These are phyloP conservation scores for Tieghemostelium lacteum DNA, from an alignment of 78 protist species.

Conservation along the genomic window DNA sequence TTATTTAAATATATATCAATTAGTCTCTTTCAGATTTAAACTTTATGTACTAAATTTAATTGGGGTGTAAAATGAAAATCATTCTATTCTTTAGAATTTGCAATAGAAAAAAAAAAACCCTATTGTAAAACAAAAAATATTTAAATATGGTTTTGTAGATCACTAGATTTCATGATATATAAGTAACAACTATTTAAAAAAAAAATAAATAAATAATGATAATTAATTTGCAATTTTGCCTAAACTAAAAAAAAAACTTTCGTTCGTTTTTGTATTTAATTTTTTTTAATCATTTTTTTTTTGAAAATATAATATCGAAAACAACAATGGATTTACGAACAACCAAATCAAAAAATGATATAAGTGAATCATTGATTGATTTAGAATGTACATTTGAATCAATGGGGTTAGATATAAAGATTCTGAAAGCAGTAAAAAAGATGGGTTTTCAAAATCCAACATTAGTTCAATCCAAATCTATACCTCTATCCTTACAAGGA, in stretches of 20 bases:
- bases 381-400: constrained; percentile 52
- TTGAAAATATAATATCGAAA: background rate
- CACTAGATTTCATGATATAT: too few relatives aligned
- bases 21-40: background rate
- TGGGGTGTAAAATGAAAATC: background rate
- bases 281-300: background rate
- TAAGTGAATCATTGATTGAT: constrained; percentile 60
- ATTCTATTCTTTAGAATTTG: background rate
- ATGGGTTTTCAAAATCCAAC: constrained; percentile 80
- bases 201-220: background rate
- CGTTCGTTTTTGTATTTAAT: background rate
- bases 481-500: constrained; percentile 80
- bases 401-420: constrained; percentile 74
- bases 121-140: too few relatives aligned
- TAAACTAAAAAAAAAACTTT: background rate
- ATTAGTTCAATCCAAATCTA: constrained; percentile 76
- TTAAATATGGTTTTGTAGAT: too few relatives aligned
- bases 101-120: background rate
- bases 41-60: too few relatives aligned
- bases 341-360: background rate
- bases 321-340: background rate
- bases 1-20: too few relatives aligned
- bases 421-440: constrained; percentile 67
- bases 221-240: background rate
- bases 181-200: too few relatives aligned